Base-by-base conservation (phyloP, 352 stramenopile genomes). In the Phytophthora fragariae region DNA sequence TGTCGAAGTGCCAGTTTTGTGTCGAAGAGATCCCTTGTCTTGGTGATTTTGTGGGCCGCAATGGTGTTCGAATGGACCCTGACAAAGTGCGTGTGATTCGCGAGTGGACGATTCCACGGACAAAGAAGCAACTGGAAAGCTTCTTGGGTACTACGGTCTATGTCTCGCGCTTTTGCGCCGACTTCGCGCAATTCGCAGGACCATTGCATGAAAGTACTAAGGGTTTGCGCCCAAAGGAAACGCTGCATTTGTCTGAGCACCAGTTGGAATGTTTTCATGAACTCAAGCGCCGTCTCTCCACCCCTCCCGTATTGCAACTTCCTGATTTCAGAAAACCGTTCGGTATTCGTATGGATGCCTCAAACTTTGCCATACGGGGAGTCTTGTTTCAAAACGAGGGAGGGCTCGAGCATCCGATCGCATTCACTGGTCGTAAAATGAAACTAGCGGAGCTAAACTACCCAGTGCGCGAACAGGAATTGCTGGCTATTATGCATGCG, bases 361-460 rank as follows among this genome's bases (percentile, higher is more conserved):
- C 56, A 0, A 21, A 21, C 19, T 21, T 21, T 21, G 19, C 19
- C 19, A 21, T 21, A 21, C 0, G 19, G 19, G 31, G 33, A 60
- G 54, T 60, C 31, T 49, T 60, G 17, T 60, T 60, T 60, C 54
- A 60, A 60, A 64, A 68, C 21, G 39, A 57, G 65, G 39, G 47
- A 60, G 57, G 21, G 57, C 24, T 55, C 11, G 52, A 63, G 41
- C 49, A 64, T 54, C 49, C 58, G 8, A 62, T 75, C 24, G 44
- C 60, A 5, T 66, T 31, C 19, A 66, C 27, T 15, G 41, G 17
- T 10, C 17, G 61, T 49, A 75, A 66, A 39, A 65, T 66, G 49
- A 63, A 70, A 29, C 56, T 35, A 61, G 37, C 54, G 1, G 39
- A 66, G 15, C 44, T 65, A 17, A 75, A 66, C 10, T 70, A 59